These are phyloP conservation scores for Cardamine occulta DNA, from an alignment of 345 rosid species.

Conservation along the genomic window DNA sequence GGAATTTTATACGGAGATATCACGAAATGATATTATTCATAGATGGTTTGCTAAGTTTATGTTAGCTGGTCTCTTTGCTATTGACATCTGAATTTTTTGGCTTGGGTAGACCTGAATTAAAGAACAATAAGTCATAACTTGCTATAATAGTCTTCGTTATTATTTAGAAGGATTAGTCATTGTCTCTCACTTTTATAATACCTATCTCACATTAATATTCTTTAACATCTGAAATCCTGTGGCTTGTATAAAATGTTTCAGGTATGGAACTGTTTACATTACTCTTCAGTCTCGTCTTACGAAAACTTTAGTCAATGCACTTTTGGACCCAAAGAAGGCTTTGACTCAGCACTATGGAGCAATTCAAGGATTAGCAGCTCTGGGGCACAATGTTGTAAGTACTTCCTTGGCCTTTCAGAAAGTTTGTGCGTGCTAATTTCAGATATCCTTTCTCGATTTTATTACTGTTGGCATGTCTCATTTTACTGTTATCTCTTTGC, in stretches of 20 bases:
- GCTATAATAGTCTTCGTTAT: not conserved
- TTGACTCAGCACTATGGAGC: slow-evolving; percentile 97
- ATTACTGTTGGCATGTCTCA: not conserved
- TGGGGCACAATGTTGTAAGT: slow-evolving; percentile 92
- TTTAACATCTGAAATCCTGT: slow-evolving; percentile 24
- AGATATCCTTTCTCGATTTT: not conserved
- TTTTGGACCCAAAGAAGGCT: slow-evolving; percentile 84
- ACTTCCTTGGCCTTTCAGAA: slow-evolving; percentile 30
- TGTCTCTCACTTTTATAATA: slow-evolving; percentile 1
- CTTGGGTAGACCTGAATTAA: not conserved
- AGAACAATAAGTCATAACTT: slow-evolving; percentile 18
- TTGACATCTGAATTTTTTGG: not conserved
- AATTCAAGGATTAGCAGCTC: slow-evolving; percentile 88
- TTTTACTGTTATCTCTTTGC: not conserved
- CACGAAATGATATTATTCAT: slow-evolving; percentile 8
- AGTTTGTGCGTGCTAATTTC: not conserved
- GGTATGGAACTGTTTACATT: slow-evolving; percentile 78
- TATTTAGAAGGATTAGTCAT: slow-evolving; percentile 2
- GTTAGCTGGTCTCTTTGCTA: slow-evolving; percentile 13
- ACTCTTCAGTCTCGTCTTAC: slow-evolving; percentile 93
- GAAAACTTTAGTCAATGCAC: slow-evolving; percentile 81
- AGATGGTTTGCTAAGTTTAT: slow-evolving; percentile 8
- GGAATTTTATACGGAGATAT: not conserved
- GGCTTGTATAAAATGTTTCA: slow-evolving; percentile 43
- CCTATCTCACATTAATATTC: not conserved